phyloP scores from a whole-genome alignment of 1,284 basidiomycete genomes.

The Chondrostereum purpureum region DNA sequence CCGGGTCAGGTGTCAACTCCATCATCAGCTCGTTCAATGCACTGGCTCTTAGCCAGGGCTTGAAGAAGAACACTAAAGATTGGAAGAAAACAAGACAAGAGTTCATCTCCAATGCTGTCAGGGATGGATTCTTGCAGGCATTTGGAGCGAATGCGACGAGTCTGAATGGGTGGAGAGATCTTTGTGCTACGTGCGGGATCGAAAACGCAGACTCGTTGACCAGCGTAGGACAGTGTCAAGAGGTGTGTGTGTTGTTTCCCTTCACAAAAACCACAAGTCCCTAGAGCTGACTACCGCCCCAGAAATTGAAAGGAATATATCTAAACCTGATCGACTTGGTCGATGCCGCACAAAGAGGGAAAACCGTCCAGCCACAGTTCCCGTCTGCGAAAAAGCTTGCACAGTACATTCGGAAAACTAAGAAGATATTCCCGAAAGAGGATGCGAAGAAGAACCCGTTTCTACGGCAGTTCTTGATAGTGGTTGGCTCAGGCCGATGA shows the following conservation, averaged over 20 bases:
- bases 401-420: slow-evolving; percentile 10
- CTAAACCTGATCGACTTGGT: slow-evolving; percentile 19
- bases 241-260: not conserved
- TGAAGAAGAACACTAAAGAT: slow-evolving; percentile 7
- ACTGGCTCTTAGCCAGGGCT: slow-evolving; percentile 11
- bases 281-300: not conserved
- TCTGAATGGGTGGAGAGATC: slow-evolving; percentile 8
- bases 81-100: slow-evolving; percentile 8
- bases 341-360: slow-evolving; percentile 12
- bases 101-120: slow-evolving; percentile 7
- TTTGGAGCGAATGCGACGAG: slow-evolving; percentile 9
- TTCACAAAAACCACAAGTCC: not conserved
- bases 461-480: slow-evolving; percentile 12
- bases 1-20: no score
- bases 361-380: slow-evolving; percentile 7
- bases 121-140: slow-evolving; percentile 6
- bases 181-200: slow-evolving; percentile 7
- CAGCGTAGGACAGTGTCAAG: not conserved
- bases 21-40: slow-evolving; percentile 7
- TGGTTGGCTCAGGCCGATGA: no score
- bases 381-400: slow-evolving; percentile 6
- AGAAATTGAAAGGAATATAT: slow-evolving; percentile 11
- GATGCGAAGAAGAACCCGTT: slow-evolving; percentile 14
- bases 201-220: not conserved
- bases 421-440: slow-evolving; percentile 16